Percentiles rank a stretch among this genome's conserved stretches.
These are phyloP conservation scores for Fagus crenata DNA, from an alignment of 306 rosid species.

Conservation along the genomic window DNA sequence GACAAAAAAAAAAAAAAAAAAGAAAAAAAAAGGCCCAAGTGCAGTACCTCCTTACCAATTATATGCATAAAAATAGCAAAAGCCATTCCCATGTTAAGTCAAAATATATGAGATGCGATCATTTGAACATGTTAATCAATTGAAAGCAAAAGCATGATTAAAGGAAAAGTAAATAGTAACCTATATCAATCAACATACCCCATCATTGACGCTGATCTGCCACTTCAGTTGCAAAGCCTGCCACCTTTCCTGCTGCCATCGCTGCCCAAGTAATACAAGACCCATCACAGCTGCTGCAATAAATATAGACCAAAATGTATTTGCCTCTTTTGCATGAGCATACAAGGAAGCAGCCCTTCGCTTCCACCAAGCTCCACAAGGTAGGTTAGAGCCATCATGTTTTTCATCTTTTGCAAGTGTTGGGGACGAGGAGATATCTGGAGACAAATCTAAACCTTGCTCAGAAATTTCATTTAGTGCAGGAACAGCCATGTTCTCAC, in stretches of 20 bases:
- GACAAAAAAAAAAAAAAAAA: too few relatives aligned
- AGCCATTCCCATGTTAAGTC: not conserved
- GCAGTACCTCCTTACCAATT: not conserved
- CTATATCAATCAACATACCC: conserved; percentile 39
- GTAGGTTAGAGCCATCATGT: conserved; percentile 46
- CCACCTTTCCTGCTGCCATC: conserved; percentile 86
- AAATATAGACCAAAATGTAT: conserved; percentile 83
- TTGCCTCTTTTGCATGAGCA: conserved; percentile 87
- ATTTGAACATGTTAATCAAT: not conserved
- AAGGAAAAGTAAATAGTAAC: conserved; percentile 7
- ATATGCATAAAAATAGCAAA: not conserved
- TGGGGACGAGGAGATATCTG: conserved; percentile 47
- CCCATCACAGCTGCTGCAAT: conserved; percentile 94
- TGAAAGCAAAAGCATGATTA: not conserved
- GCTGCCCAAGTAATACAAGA: conserved; percentile 78
- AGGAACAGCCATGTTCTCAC: conserved; percentile 39
- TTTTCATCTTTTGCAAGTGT: conserved; percentile 42
- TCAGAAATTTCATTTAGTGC: conserved; percentile 50
- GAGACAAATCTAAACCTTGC: conserved; percentile 41
- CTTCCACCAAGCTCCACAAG: conserved; percentile 99
- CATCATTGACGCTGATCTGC: conserved; percentile 57
- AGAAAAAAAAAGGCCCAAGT: not conserved
- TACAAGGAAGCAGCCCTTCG: conserved; percentile 81
- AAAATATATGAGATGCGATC: not conserved
- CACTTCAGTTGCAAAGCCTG: conserved; percentile 73